Base-by-base conservation (phyloP, 257 asterid genomes). In the Solanum chiquidenum region DNA sequence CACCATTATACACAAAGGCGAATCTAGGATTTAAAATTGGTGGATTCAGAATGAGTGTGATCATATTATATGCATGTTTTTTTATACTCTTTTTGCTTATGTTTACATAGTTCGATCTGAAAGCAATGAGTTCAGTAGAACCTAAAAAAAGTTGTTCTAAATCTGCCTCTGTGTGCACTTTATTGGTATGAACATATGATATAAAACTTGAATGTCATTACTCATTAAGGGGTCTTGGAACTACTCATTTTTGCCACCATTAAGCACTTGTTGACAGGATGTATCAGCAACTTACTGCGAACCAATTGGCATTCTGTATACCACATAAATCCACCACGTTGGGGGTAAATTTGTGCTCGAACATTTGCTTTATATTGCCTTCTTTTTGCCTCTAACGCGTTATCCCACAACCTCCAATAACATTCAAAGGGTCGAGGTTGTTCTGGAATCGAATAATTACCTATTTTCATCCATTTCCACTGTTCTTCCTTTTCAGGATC, bases 401-500 rank as follows among this genome's bases (percentile, higher is more conserved):
- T 33, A 88, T 88, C 88, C 90, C 88, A 86, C 58, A 88, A 85
- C 88, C 88, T 88, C 87, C 69, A 86, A 86, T 88, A 84, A 88
- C 33, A 88, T 29, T 86, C 88, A 75, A 86, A 90, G 77, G 88
- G 84, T 49, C 66, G 88, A 85, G 82, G 86, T 87, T 83, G 89
- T 73, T 83, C 83, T 87, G 86, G 82, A 86, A 84, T 52, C 25
- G 85, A 74, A 88, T 27, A 64, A 35, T 89, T 94, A 95, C 99
- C 99, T 91, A 87, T 90, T 91, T 95, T 93, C 88, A 87, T 87
- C 92, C 94, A 90, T 89, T 91, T 95, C 87, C 93, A 89, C 12
- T 93, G 92, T 33, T 95, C 98, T 80, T 96, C 99, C 21, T 90
- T 93, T 35, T 91, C 94, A 18, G 95, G 92, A 91, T 95, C 95